Percentiles rank a stretch among this genome's conserved stretches.
Evolutionary conservation across 2,329 filamentous ascomycete species (phyloP).

Genomic region (Calonectria ilicicola): DNA sequence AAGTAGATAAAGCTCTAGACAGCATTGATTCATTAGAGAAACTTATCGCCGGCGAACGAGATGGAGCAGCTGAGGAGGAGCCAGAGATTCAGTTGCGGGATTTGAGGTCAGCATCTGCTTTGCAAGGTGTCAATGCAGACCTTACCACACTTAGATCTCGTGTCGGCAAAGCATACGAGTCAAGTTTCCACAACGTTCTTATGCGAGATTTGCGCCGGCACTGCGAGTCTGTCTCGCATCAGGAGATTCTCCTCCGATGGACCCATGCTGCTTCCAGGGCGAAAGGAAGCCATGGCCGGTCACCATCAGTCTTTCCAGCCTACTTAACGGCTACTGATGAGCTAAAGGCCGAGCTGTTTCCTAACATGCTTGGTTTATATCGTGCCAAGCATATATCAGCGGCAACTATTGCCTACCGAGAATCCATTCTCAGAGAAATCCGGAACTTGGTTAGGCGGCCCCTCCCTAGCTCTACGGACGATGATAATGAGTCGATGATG

Average conservation of each 20-base stretch:
- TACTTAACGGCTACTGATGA: constrained; percentile 81
- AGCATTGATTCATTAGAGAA: constrained; percentile 82
- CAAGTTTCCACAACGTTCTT: constrained; percentile 81
- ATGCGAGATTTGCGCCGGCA: constrained; percentile 86
- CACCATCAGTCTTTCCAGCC: constrained; percentile 77
- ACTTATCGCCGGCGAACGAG: constrained; percentile 80
- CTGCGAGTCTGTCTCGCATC: constrained; percentile 75
- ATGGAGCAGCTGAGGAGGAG: constrained; percentile 48
- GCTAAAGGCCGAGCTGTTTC: constrained; percentile 77
- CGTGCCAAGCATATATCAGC: constrained; percentile 82
- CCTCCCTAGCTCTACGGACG: constrained; percentile 91
- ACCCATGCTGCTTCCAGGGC: constrained; percentile 79
- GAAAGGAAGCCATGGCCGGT: constrained; percentile 74
- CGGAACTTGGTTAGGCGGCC: constrained; percentile 86
- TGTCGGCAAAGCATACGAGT: constrained; percentile 89
- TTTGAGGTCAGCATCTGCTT: constrained; percentile 79
- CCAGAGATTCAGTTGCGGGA: constrained; percentile 66
- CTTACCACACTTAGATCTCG: constrained; percentile 80
- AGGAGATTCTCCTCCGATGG: constrained; percentile 87
- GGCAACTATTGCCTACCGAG: constrained; percentile 87
- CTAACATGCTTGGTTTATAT: constrained; percentile 82
- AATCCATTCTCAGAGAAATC: constrained; percentile 86
- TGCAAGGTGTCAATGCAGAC: constrained; percentile 84
- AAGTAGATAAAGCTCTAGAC: constrained; percentile 83
- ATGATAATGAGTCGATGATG: constrained; percentile 91